These are phyloP conservation scores for Amaranthus cruentus DNA, from an alignment of 148 eudicot genomes.

Conservation along the genomic window DNA sequence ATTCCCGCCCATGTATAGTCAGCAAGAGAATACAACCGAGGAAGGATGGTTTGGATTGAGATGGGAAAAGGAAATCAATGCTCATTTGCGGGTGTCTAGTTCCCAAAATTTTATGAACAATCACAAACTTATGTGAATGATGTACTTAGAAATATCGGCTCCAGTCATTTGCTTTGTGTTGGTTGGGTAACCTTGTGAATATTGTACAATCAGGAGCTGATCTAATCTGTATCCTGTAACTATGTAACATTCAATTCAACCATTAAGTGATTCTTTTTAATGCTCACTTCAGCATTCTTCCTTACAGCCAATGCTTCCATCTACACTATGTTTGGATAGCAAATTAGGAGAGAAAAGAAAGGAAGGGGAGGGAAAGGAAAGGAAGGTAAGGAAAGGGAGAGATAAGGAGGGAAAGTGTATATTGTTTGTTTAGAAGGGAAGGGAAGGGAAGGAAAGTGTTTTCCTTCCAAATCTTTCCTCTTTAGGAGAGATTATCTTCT, in stretches of 20 bases:
- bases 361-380: too few relatives aligned
- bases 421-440: too few relatives aligned
- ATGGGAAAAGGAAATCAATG: background rate
- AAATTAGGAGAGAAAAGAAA: too few relatives aligned
- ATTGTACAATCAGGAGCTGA: conserved; percentile 28
- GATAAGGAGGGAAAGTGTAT: too few relatives aligned
- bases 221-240: conserved; percentile 17
- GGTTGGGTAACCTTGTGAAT: conserved; percentile 25
- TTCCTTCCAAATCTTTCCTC: too few relatives aligned
- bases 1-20: background rate
- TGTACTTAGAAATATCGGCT: background rate
- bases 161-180: conserved; percentile 7
- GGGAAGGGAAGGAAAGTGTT: too few relatives aligned
- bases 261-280: conserved; percentile 16
- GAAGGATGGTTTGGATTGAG: background rate
- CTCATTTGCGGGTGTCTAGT: background rate
- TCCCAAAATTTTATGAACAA: background rate
- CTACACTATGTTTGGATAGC: too few relatives aligned
- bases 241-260: conserved; percentile 9
- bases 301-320: background rate
- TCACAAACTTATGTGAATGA: background rate
- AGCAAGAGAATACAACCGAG: background rate
- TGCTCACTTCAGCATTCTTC: too few relatives aligned
- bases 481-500: too few relatives aligned
- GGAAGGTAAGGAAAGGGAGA: too few relatives aligned